Evolutionary conservation across 148 eudicot species (phyloP).

Genomic region (Suaeda aralocaspica): DNA sequence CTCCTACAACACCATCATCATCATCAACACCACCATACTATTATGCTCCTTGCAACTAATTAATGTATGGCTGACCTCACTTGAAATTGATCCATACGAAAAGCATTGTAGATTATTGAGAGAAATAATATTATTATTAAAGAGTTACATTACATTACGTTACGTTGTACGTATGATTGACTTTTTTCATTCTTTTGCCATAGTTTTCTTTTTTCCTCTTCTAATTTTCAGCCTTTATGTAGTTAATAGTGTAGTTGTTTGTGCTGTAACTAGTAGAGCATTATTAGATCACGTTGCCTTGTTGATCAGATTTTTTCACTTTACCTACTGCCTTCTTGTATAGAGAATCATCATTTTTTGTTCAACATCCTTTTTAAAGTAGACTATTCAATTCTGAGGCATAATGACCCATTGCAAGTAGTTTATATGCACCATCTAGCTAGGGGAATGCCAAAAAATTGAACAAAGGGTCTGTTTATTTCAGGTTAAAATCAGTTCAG

Average conservation of each 20-base stretch:
- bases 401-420: neutral
- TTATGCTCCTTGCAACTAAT: slow-evolving; percentile 26
- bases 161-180: slow-evolving; percentile 17
- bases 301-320: neutral
- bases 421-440: no score
- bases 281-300: slow-evolving; percentile 11
- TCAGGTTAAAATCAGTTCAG: no score
- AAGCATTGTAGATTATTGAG: slow-evolving; percentile 20
- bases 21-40: slow-evolving; percentile 27
- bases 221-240: neutral
- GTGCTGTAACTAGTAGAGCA: slow-evolving; percentile 20
- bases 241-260: slow-evolving; percentile 6
- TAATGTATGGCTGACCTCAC: slow-evolving; percentile 17
- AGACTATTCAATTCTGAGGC: neutral
- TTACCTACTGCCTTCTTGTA: neutral
- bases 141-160: slow-evolving; percentile 4
- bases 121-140: neutral
- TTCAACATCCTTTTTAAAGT: neutral
- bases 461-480: no score
- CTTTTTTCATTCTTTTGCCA: neutral
- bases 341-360: neutral
- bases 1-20: slow-evolving; percentile 19
- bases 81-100: neutral
- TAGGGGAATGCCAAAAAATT: no score
- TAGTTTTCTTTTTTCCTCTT: neutral